Evolutionary conservation across 2,329 filamentous ascomycete species (phyloP), one percentile per base, ranked within the genome.

Genomic region (Hypoxylon sp.): DNA sequence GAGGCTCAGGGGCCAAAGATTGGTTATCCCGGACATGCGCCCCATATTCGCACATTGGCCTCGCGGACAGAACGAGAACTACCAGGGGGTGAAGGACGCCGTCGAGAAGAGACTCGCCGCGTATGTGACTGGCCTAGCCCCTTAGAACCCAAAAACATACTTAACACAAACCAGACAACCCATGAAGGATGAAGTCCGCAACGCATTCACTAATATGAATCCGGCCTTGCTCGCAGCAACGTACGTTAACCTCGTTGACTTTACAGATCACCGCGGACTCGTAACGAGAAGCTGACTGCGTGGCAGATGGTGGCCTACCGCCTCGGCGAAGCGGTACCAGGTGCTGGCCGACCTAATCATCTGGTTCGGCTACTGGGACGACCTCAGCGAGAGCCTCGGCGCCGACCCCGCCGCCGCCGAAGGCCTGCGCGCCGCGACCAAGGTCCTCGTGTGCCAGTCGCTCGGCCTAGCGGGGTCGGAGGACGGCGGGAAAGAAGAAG

Each of bases 341-440:
- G 56, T 70, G 51, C 56, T 74, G 51, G 64, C 65, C 15, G 68
- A 73, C 44, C 28, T 71, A 7, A 64, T 72, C 24, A 70, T 71
- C 32, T 74, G 71, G 71, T 72, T 74, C 34, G 64, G 63, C 8
- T 37, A 72, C 30, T 74, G 70, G 70, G 72, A 74, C 24, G 72
- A 74, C 46, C 55, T 64, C 43, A 62, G 69, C 26, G 71, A 74
- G 64, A 59, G 44, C 3, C 56, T 74, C 11, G 30, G 22, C 2
- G 24, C 63, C 3, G 62, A 70, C 13, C 41, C 56, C 1, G 32
- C 13, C 4, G 68, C 65, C 3, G 70, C 71, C 8, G 67, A 70
- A 26, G 48, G 41, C 3, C 56, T 73, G 2, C 68, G 72, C 1
- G 28, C 30, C 6, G 54, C 64, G 22, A 74, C 72, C 6, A 74